A percentile compares a stretch with the other conserved stretches of the same genome.
Evolutionary conservation across 177 flowering plant species (phyloP).

Genomic region (Vitis hybrid): DNA sequence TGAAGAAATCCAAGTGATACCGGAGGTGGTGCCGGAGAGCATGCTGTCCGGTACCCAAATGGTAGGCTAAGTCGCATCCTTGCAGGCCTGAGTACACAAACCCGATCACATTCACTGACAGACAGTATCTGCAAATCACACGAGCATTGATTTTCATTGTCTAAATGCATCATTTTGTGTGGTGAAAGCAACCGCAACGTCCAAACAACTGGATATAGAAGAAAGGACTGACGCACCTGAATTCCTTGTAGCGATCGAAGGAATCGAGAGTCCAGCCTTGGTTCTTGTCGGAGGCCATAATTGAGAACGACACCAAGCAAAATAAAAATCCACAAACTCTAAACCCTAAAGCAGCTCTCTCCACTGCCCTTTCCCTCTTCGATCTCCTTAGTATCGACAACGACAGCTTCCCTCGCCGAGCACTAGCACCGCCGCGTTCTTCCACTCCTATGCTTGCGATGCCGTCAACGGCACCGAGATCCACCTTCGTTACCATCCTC

Average conservation of each 20-base stretch:
- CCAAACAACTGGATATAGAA: too few relatives aligned
- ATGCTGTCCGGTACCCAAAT: constrained; percentile 27
- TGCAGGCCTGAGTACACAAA: constrained; percentile 45
- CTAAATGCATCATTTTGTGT: too few relatives aligned
- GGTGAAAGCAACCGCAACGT: too few relatives aligned
- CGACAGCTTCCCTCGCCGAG: constrained; percentile 16
- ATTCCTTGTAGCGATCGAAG: constrained; percentile 48
- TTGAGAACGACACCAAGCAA: constrained; percentile 49
- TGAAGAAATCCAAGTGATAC: constrained; percentile 32
- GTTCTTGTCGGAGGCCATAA: constrained; percentile 53
- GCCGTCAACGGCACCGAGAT: background rate
- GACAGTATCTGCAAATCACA: constrained; percentile 36
- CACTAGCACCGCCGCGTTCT: constrained; percentile 16
- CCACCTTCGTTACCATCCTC: background rate
- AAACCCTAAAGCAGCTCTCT: constrained; percentile 34
- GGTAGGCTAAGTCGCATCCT: constrained; percentile 24
- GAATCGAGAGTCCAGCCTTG: constrained; percentile 59
- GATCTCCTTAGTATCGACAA: constrained; percentile 22
- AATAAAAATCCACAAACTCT: constrained; percentile 43
- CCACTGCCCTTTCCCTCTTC: constrained; percentile 25
- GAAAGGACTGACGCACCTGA: constrained; percentile 29
- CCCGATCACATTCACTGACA: constrained; percentile 47
- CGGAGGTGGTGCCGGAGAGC: constrained; percentile 19
- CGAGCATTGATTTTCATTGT: too few relatives aligned
- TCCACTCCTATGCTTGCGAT: background rate